Conservation (phyloP, 345 rosid species). For the Nasturtium officinale region DNA sequence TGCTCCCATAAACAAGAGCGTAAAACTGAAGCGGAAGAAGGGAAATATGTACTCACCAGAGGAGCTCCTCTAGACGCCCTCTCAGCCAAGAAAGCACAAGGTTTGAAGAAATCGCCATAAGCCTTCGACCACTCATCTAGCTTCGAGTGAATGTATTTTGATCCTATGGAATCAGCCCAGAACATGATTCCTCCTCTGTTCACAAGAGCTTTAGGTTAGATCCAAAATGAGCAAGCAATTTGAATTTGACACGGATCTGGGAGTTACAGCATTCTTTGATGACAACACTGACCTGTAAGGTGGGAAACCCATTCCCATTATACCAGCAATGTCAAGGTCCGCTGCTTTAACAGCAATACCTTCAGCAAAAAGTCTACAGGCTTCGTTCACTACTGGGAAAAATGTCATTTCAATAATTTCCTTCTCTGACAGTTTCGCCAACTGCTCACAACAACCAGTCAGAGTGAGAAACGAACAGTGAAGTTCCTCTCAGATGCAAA, state of each 20-base stretch:
- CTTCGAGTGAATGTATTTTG: conserved; percentile 68
- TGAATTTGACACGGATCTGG: background rate
- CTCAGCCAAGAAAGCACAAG: conserved; percentile 83
- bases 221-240: conserved; percentile 3
- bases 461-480: conserved; percentile 14
- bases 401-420: conserved; percentile 92
- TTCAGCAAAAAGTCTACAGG: conserved; percentile 88
- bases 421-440: conserved; percentile 66
- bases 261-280: conserved; percentile 4
- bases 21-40: background rate
- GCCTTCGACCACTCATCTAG: conserved; percentile 78
- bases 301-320: conserved; percentile 98
- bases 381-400: conserved; percentile 95
- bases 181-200: conserved; percentile 90
- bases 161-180: conserved; percentile 92
- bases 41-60: conserved; percentile 47
- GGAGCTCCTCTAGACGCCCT: conserved; percentile 74
- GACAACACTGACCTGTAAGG: conserved; percentile 66
- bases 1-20: background rate
- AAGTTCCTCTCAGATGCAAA: conserved; percentile 20
- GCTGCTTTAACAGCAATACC: conserved; percentile 94
- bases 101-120: conserved; percentile 91
- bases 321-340: conserved; percentile 83
- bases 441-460: conserved; percentile 48
- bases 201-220: conserved; percentile 19